Evolutionary conservation across 2,329 filamentous ascomycete genomes (phyloP), one percentile per base, ranked within the genome.

Genomic region (Pseudogymnoascus sp.): DNA sequence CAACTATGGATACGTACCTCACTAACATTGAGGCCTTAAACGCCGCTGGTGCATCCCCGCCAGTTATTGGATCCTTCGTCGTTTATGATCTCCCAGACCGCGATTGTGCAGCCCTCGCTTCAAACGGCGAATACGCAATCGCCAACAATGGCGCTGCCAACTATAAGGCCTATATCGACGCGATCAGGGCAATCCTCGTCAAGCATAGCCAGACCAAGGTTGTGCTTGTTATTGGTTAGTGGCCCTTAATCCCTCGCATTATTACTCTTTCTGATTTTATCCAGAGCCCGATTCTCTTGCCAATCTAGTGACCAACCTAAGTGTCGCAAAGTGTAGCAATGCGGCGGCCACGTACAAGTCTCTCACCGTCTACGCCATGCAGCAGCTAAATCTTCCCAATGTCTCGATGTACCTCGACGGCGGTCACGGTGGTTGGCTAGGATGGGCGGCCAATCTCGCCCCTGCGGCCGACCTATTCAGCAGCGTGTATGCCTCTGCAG

Each of bases 351-450:
- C 80, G 42, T 87, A 87, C 75, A 77, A 79, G 66, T 78, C 81
- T 25, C 77, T 81, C 64, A 78, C 81, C 35, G 76, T 79, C 36
- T 86, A 86, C 69, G 84, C 84, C 1, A 70, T 86, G 59, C 75
- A 76, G 65, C 75, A 76, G 55, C 76, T 87, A 66, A 84, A 86
- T 73, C 75, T 86, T 30, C 75, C 79, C 64, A 87, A 87, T 70
- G 84, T 87, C 25, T 75, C 82, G 65, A 83, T 84, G 81, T 87
- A 87, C 71, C 71, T 87, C 19, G 84, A 87, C 67, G 84, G 82
- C 7, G 84, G 83, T 63, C 84, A 87, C 71, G 83, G 80, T 25
- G 84, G 84, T 64, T 87, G 84, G 84, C 77, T 87, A 45, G 84
- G 84, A 68, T 87, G 84, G 84, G 71, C 79, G 16, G 83, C 81